These are phyloP conservation scores for Aspergillus persii DNA, from an alignment of 2,329 filamentous ascomycete species.

Conservation along the genomic window DNA sequence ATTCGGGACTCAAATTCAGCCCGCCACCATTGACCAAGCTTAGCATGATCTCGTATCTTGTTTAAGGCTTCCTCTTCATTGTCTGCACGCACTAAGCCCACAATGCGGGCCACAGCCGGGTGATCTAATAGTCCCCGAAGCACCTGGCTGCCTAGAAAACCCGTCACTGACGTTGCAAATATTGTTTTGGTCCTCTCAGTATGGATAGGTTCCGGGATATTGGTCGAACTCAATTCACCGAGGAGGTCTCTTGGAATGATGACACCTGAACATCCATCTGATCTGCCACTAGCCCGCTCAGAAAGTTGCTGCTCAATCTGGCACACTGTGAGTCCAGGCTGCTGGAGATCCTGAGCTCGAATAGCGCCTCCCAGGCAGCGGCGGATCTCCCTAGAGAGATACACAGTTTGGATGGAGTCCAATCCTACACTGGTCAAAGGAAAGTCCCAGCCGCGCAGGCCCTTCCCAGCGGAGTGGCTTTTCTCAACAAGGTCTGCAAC, in stretches of 20 bases:
- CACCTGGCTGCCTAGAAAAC: slow-evolving; percentile 12
- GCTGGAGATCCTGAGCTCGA: not conserved
- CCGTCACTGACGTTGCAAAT: slow-evolving; percentile 1
- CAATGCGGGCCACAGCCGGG: not conserved
- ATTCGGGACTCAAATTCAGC: not conserved
- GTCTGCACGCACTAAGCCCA: slow-evolving; percentile 7
- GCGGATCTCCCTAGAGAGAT: not conserved
- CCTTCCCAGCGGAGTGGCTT: too few relatives aligned
- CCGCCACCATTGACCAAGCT: slow-evolving; percentile 8
- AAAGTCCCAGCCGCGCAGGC: not conserved
- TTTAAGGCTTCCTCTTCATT: slow-evolving; percentile 2
- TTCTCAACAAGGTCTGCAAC: too few relatives aligned
- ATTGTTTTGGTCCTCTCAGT: too few relatives aligned
- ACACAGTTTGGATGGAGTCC: not conserved
- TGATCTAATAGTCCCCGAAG: slow-evolving; percentile 5
- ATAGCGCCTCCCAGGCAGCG: not conserved
- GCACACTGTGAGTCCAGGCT: not conserved
- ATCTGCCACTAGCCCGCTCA: too few relatives aligned
- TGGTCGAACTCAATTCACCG: too few relatives aligned
- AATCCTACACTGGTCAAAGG: not conserved
- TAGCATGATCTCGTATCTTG: not conserved
- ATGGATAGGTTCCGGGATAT: too few relatives aligned
- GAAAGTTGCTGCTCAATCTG: not conserved
- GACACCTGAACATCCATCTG: too few relatives aligned
- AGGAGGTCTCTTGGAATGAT: too few relatives aligned